Conservation (phyloP, 179 eudicot species). For the Gypsophila paniculata region DNA sequence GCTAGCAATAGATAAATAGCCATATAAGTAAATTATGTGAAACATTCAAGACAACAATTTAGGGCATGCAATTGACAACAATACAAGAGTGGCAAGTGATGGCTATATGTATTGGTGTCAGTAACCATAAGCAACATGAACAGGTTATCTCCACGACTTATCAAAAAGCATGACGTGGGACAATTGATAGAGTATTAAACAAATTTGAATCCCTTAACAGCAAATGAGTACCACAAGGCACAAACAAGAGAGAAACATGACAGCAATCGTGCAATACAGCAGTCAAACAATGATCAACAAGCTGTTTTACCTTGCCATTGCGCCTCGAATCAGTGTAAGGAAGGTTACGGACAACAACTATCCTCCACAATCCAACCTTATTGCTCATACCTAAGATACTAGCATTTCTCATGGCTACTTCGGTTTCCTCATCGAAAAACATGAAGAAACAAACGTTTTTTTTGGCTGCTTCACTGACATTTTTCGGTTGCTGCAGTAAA, state of each 20-base stretch:
- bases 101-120: not conserved
- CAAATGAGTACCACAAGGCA: not conserved
- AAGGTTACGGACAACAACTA: slow-evolving; percentile 68
- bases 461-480: slow-evolving; percentile 75
- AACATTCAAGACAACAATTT: no score
- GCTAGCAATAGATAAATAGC: not conserved
- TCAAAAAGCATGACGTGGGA: not conserved
- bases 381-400: slow-evolving; percentile 53
- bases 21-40: no score
- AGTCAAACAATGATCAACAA: slow-evolving; percentile 6
- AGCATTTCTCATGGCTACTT: slow-evolving; percentile 60
- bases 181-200: no score
- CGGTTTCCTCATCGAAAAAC: slow-evolving; percentile 94
- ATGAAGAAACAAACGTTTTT: slow-evolving; percentile 75
- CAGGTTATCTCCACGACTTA: no score
- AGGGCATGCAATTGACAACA: no score
- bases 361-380: slow-evolving; percentile 78
- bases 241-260: not conserved
- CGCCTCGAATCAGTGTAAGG: slow-evolving; percentile 92
- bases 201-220: no score
- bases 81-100: not conserved
- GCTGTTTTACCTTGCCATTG: slow-evolving; percentile 71
- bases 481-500: slow-evolving; percentile 76
- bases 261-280: not conserved
- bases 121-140: not conserved